Conservation (phyloP, 306 rosid genomes). For the Glycyrrhiza uralensis region DNA sequence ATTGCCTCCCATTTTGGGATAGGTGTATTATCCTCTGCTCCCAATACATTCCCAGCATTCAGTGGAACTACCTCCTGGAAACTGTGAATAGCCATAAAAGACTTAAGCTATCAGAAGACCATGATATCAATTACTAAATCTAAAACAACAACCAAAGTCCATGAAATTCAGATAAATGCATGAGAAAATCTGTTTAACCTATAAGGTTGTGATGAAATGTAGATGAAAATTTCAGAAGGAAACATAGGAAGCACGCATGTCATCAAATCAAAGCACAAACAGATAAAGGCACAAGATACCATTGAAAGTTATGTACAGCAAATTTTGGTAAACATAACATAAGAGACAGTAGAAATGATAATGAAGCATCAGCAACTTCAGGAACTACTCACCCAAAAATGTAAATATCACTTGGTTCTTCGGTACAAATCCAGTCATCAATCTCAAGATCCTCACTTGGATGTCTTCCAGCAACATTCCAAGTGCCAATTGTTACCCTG, state of each 20-base stretch:
- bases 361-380: not conserved
- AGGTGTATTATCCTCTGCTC: conserved; percentile 84
- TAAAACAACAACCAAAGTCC: not conserved
- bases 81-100: conserved; percentile 39
- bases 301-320: not conserved
- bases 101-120: conserved; percentile 17
- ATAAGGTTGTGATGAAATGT: not conserved
- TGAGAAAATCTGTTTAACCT: not conserved
- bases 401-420: conserved; percentile 78
- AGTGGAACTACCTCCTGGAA: conserved; percentile 96
- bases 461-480: conserved; percentile 92
- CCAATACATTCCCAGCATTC: conserved; percentile 89
- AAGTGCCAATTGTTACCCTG: conserved; percentile 81
- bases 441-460: conserved; percentile 75
- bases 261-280: conserved; percentile 1
- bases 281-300: not conserved
- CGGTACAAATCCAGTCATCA: conserved; percentile 76
- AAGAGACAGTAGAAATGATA: not conserved
- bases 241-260: not conserved
- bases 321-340: not conserved
- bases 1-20: conserved; percentile 90
- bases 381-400: conserved; percentile 74
- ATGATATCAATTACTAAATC: not conserved
- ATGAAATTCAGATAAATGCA: not conserved
- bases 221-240: not conserved